Base-by-base conservation (phyloP, 176 grass and related monocot genomes). In the Bromus sterilis region DNA sequence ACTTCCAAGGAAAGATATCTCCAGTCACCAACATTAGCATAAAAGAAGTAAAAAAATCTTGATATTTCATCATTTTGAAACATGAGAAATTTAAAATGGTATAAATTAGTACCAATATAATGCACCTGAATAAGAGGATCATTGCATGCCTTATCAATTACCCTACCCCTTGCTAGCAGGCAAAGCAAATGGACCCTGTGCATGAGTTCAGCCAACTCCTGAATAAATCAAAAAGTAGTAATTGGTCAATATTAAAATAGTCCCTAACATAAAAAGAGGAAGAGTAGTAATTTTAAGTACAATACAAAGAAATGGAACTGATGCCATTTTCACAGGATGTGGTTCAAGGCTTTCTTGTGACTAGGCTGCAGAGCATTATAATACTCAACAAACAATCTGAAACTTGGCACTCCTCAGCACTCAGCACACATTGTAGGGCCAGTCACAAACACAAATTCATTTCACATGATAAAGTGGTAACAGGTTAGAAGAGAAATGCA, bases 81-180 rank as follows among this genome's bases (percentile, higher is more conserved):
- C 30, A 77, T 57, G 44, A 43, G 40, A 8, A 56, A 66, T 66
- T 20, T 24, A 77, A 32, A 67, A 61, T 46, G 26, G 32, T 68
- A 40, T 42, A 55, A 35, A 68, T 44, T 80, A 82, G 74, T 67
- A 80, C 49, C 20, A 78, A 63, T 32, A 32, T 40, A 41, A 79
- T 76, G 20, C 71, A 98, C 95, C 95, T 98, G 92, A 91, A 94
- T 98, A 37, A 98, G 84, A 80, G 95, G 76, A 83, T 98, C 90
- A 88, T 89, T 65, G 80, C 95, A 98, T 56, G 88, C 86, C 86
- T 91, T 91, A 66, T 98, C 95, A 42, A 95, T 67, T 16, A 94
- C 81, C 81, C 90, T 94, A 59, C 95, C 95, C 66, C 95, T 74
- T 91, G 95, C 92, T 83, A 98, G 88, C 73, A 98, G 88, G 78